Evolutionary conservation across 1,284 basidiomycete species (phyloP), one percentile per base, ranked within the genome.

Genomic region (Ustilago trichophora): DNA sequence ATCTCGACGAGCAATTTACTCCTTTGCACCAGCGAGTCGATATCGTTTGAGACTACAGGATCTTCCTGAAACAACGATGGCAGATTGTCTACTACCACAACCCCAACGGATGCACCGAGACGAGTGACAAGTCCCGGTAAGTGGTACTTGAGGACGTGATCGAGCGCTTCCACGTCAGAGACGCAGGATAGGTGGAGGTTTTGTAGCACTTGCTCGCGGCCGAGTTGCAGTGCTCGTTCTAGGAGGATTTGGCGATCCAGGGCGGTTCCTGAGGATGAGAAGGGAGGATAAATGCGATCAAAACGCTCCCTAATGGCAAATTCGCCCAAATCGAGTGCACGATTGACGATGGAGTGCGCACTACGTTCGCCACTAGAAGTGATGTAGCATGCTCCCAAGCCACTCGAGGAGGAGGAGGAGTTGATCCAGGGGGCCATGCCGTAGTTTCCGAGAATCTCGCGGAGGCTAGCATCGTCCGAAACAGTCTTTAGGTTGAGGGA

Each of bases 61-160:
- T 75, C 71, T 4, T 75, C 64, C 29, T 77, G 73, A n/a, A 77
- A 63, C 6, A 77, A 52, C 3, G 71, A 46, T 3, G 75, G 73
- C 2, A 77, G 52, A 27, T 68, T 73, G 42, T 77, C 75, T 1
- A 77, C 34, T 13, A 75, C 66, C 1, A 77, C 26, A 4, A 77
- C 33, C 1, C 59, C 65, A 8, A 72, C 32, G n/a, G n/a, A n/a
- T n/a, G n/a, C n/a, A n/a, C n/a, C n/a, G n/a, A 48, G 22, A 8
- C 53, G 48, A 15, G 27, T 34, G 21, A 72, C 37, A 29, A 72
- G 46, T 4, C 62, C 75, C 0, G 75, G 73, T 12, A 77, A 34
- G n/a, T 58, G 68, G 46, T 73, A 77, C 18, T 65, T 58, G 32
- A 77, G 40, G 6, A 62, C 68, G 41, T 77, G 75, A 19, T 77